phyloP scores from a whole-genome alignment of 495 filamentous ascomycete species.

The Aspergillus sclerotiicarbonarius region DNA sequence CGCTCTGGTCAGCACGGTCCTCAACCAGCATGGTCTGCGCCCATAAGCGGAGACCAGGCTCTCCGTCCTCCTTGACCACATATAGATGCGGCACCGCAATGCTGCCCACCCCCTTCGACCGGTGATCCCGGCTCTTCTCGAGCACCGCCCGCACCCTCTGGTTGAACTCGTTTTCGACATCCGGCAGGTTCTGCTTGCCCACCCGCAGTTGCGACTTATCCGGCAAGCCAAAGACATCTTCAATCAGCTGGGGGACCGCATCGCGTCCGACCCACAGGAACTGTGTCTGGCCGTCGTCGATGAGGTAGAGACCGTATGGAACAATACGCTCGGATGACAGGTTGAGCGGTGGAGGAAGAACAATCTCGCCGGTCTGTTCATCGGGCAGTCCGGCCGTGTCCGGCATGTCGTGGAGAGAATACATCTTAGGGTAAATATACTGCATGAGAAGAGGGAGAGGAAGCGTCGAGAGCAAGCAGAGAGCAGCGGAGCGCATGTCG shows the following conservation, averaged over 20 bases:
- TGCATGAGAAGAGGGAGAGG: constrained; percentile 90
- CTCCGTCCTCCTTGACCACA: constrained; percentile 90
- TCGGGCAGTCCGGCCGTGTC: constrained; percentile 85
- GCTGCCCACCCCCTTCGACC: constrained; percentile 80
- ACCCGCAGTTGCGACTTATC: constrained; percentile 81
- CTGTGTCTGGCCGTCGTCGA: constrained; percentile 95
- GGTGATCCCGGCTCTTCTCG: constrained; percentile 86
- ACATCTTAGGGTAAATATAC: constrained; percentile 93
- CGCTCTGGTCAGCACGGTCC: constrained; percentile 89
- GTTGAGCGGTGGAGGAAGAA: constrained; percentile 81
- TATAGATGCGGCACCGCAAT: constrained; percentile 91
- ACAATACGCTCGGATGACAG: constrained; percentile 83
- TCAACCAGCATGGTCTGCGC: constrained; percentile 94
- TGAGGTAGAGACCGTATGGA: constrained; percentile 94
- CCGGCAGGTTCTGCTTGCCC: constrained; percentile 82
- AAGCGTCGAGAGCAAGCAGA: constrained; percentile 88
- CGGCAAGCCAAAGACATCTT: constrained; percentile 83
- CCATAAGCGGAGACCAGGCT: constrained; percentile 93
- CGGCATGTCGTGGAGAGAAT: constrained; percentile 98
- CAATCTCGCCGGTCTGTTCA: constrained; percentile 78
- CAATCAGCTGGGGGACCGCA: constrained; percentile 81
- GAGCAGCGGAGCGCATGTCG: constrained; percentile 89
- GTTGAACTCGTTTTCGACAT: constrained; percentile 94
- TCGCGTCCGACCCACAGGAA: constrained; percentile 97
- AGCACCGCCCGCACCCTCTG: constrained; percentile 86